Evolutionary conservation across 352 stramenopile genomes (phyloP).

Genomic region (Phytophthora tentaculata): DNA sequence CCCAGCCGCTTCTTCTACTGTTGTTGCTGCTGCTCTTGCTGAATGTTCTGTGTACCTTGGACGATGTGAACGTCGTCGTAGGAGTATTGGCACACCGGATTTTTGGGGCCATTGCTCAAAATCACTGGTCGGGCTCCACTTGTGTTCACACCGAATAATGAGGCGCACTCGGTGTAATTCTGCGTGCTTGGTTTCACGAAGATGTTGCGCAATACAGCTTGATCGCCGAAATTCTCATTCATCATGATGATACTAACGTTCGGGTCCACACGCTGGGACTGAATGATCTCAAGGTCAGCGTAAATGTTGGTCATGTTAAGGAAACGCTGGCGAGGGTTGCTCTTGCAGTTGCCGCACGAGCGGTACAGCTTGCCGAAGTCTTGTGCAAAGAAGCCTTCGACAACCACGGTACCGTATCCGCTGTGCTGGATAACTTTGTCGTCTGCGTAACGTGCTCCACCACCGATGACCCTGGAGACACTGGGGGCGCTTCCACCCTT

Average conservation of each 20-base stretch:
- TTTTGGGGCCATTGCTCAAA: conserved; percentile 38
- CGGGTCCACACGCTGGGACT: neutral
- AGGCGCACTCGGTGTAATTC: conserved; percentile 8
- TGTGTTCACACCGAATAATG: conserved; percentile 28
- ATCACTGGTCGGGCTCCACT: conserved; percentile 15
- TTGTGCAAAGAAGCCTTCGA: conserved; percentile 2
- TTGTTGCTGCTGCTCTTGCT: conserved; percentile 8
- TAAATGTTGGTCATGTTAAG: conserved; percentile 1
- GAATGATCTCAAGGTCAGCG: neutral
- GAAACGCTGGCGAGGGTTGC: neutral
- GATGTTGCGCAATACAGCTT: conserved; percentile 6
- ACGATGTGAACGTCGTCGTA: conserved; percentile 31
- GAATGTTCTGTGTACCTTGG: neutral
- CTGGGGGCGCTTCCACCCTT: conserved; percentile 1
- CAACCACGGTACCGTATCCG: neutral
- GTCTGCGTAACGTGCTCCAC: conserved; percentile 4
- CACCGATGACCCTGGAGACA: conserved; percentile 1
- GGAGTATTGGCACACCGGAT: conserved; percentile 32
- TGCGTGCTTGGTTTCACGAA: neutral
- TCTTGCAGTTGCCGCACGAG: neutral
- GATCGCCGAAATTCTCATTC: neutral
- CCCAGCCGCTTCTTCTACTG: neutral
- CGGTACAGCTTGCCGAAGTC: conserved; percentile 10
- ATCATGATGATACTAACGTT: conserved; percentile 9
- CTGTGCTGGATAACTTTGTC: conserved; percentile 5